These are phyloP conservation scores for Aspergillus bridgeri DNA, from an alignment of 495 filamentous ascomycete genomes.

Conservation along the genomic window DNA sequence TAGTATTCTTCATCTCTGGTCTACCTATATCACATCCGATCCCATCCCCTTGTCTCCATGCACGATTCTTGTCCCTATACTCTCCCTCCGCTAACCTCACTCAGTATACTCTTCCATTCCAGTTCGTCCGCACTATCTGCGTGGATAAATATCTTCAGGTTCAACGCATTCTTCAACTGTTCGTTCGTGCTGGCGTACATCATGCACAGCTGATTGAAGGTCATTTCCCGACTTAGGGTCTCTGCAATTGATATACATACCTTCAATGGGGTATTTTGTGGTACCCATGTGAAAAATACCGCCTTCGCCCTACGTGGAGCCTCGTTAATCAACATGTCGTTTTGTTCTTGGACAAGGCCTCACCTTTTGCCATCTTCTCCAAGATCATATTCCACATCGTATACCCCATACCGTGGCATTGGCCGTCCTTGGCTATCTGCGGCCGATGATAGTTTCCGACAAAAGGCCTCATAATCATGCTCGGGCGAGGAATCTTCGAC, in stretches of 20 bases:
- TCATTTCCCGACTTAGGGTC: background rate
- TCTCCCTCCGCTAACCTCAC: slow-evolving; percentile 64
- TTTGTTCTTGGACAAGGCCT: background rate
- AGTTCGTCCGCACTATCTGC: slow-evolving; percentile 80
- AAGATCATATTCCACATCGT: slow-evolving; percentile 73
- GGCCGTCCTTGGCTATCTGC: slow-evolving; percentile 57
- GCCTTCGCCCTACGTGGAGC: slow-evolving; percentile 52
- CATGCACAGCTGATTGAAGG: slow-evolving; percentile 50
- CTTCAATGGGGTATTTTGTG: background rate
- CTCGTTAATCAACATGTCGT: background rate
- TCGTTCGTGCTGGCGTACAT: slow-evolving; percentile 87
- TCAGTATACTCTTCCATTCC: slow-evolving; percentile 65
- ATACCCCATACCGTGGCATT: slow-evolving; percentile 75
- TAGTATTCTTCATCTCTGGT: too few species aligned
- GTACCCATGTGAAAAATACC: slow-evolving; percentile 75
- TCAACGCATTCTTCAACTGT: slow-evolving; percentile 70
- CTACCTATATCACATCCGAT: too few species aligned
- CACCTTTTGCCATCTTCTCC: slow-evolving; percentile 71
- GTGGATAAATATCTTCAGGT: slow-evolving; percentile 69
- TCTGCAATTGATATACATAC: background rate
- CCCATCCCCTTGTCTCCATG: too few species aligned
- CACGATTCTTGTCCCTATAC: background rate
- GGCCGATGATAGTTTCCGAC: slow-evolving; percentile 64
- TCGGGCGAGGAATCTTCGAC: slow-evolving; percentile 63
- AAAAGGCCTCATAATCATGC: slow-evolving; percentile 61